Base-by-base conservation (phyloP, 768 basidiomycete genomes). In the Tricholoma hemisulphureum region DNA sequence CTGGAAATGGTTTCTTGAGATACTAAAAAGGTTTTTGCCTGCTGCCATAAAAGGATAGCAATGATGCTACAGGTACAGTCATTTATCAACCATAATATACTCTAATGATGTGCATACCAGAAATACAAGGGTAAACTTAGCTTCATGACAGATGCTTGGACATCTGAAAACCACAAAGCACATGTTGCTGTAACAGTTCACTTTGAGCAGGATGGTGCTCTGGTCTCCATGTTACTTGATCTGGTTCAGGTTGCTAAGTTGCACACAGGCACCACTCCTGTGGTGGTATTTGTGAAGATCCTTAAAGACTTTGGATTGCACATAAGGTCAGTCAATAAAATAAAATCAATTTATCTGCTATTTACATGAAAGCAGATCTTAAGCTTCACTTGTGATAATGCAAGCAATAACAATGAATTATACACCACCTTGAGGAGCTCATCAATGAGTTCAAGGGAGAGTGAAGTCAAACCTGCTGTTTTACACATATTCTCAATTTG, bases 401-500 rank as follows among this genome's bases (percentile, higher is more conserved):
- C 73, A 2, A 61, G 63, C 0, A 57, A 58, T 4, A 80, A 80
- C 53, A 68, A 75, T 56, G 60, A 0, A 77, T 81, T 73, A 65
- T 74, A 0, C 51, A 58, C 0, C 37, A 64, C 23, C 68, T 80
- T 6, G 43, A 18, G 2, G 23, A 62, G 0, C 53, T 64, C 1
- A 5, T 80, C 0, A 35, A 35, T 0, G 21, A 14, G 0, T 77
- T 73, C 51, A 53, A 56, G 3, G 72, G 73, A 3, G 16, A 28
- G 0, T 57, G 53, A 0, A 73, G 64, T 24, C 72, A 64, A 2
- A 69, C 67, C 0, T 45, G 65, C 0, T 82, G 79, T 58, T 78
- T 81, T 53, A 53, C 62, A 0, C 79, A 81, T 51, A 62, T 75
- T 4, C 16, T 78, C 23, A 76, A 74, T 31, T 61, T 81, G 0